Evolutionary conservation across 2,329 filamentous ascomycete species (phyloP).

Genomic region (Penicillium brevicompactum): DNA sequence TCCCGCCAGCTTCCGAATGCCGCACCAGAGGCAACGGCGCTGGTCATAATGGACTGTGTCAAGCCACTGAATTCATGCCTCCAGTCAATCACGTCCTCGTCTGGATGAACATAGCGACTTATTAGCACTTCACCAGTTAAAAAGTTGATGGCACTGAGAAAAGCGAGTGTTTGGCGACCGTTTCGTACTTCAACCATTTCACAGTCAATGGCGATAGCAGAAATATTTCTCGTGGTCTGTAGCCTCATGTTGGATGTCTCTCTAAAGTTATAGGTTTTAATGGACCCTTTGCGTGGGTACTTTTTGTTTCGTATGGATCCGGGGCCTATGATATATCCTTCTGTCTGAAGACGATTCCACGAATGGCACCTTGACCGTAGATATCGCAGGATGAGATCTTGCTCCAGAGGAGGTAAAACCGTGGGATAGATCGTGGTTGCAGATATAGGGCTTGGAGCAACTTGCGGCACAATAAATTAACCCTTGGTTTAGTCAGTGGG

Average conservation of each 20-base stretch:
- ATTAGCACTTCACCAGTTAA: slow-evolving; percentile 10
- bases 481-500: not conserved
- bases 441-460: not conserved
- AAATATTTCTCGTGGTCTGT: not conserved
- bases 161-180: slow-evolving; percentile 8
- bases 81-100: slow-evolving; percentile 6
- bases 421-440: not conserved
- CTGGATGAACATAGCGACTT: slow-evolving; percentile 5
- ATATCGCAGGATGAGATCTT: slow-evolving; percentile 5
- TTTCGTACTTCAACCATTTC: slow-evolving; percentile 7
- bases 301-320: not conserved
- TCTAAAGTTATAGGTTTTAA: not conserved
- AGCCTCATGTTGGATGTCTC: not conserved
- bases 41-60: slow-evolving; percentile 3
- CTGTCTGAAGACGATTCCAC: slow-evolving; percentile 5
- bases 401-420: not conserved
- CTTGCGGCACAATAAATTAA: not conserved
- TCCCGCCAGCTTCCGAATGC: slow-evolving; percentile 6
- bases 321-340: slow-evolving; percentile 5
- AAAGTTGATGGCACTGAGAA: slow-evolving; percentile 7
- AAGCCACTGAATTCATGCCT: slow-evolving; percentile 4
- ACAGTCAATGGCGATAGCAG: slow-evolving; percentile 10
- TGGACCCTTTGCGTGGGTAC: not conserved
- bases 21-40: slow-evolving; percentile 5
- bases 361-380: slow-evolving; percentile 7